Percentiles rank a stretch among this genome's conserved stretches.
These are phyloP conservation scores for Angophora floribunda DNA, from an alignment of 345 rosid genomes.

Conservation along the genomic window DNA sequence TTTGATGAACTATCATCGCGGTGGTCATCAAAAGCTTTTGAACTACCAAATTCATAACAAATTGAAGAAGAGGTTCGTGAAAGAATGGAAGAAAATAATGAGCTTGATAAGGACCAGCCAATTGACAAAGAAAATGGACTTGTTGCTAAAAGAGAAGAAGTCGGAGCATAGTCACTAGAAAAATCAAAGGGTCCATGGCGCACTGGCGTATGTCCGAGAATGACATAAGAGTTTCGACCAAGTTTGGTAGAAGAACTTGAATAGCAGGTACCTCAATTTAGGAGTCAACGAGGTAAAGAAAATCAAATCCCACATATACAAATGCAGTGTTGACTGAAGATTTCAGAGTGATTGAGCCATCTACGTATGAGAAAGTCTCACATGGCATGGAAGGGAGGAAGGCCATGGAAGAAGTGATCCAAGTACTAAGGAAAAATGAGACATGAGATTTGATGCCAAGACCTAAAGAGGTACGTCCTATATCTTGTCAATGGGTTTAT, in stretches of 20 bases:
- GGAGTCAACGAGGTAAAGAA: not conserved
- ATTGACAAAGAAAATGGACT: not conserved
- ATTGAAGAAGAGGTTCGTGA: not conserved
- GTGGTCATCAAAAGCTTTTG: not conserved
- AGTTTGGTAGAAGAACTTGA: not conserved
- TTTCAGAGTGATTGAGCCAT: not conserved
- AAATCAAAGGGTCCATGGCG: not conserved
- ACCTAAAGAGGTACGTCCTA: not conserved
- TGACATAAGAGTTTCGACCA: not conserved
- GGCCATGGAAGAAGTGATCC: not conserved
- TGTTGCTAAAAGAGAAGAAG: not conserved
- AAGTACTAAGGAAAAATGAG: not conserved
- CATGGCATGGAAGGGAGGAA: accelerated
- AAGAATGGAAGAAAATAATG: not conserved
- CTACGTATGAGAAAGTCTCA: not conserved
- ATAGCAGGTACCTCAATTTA: not conserved
- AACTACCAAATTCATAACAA: not conserved
- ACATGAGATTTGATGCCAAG: not conserved
- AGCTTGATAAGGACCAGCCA: not conserved
- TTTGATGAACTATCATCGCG: no score
- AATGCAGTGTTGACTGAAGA: not conserved
- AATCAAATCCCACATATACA: not conserved
- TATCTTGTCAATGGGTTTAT: not conserved
- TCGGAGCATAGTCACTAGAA: not conserved
- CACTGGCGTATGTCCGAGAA: not conserved